Percentiles rank a stretch among this genome's conserved stretches.
phyloP scores from a whole-genome alignment of 441 rosid species.

The Euphorbia celastroides region DNA sequence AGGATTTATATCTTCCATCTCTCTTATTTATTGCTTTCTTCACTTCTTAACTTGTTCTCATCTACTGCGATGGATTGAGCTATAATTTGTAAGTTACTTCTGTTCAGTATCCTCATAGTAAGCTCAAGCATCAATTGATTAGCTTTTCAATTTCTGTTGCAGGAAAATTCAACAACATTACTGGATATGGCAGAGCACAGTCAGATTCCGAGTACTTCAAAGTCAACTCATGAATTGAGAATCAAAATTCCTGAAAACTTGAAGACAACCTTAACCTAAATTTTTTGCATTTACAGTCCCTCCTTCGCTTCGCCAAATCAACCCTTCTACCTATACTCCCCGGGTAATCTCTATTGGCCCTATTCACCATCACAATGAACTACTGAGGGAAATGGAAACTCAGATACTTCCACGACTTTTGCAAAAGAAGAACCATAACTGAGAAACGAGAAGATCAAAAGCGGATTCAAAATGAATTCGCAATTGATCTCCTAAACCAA shows the following conservation, averaged over 20 bases:
- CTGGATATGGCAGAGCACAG: neutral
- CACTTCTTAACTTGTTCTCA: neutral
- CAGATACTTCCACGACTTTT: slow-evolving; percentile 16
- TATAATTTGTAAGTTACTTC: neutral
- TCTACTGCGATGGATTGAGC: neutral
- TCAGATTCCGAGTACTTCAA: neutral
- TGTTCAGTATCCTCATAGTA: neutral
- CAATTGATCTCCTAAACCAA: neutral
- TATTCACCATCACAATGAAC: neutral
- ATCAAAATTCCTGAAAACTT: slow-evolving; percentile 3
- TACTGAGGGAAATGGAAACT: slow-evolving; percentile 5
- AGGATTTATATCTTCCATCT: neutral
- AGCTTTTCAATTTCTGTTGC: neutral
- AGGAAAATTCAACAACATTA: neutral
- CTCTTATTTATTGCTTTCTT: slow-evolving; percentile 1
- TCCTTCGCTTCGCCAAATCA: slow-evolving; percentile 6
- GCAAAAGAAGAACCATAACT: neutral
- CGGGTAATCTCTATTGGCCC: slow-evolving; percentile 16
- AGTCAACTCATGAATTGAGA: neutral
- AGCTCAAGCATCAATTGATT: no score
- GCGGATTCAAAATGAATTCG: neutral
- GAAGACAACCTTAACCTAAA: neutral
- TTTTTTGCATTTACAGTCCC: slow-evolving; percentile 3
- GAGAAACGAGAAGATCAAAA: no score
- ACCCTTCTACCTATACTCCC: slow-evolving; percentile 8